These are phyloP conservation scores for Camellia lanceoleosa DNA, from an alignment of 148 eudicot genomes.

Conservation along the genomic window DNA sequence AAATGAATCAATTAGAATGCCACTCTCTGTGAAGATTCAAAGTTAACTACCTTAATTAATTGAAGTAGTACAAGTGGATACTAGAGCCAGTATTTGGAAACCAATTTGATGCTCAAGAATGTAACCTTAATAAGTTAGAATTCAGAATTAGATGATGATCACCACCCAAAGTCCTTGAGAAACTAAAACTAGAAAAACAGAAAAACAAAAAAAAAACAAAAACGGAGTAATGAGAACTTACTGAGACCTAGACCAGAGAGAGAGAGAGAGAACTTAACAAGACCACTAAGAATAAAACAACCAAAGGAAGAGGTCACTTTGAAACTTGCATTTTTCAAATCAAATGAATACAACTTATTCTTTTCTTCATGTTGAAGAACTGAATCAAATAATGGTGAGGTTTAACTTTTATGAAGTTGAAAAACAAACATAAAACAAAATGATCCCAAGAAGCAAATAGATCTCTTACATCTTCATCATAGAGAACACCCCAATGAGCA, in stretches of 20 bases:
- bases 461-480: constrained; percentile 74
- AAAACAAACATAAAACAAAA: neutral
- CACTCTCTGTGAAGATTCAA: neutral
- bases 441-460: neutral
- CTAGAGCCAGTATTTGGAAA: neutral
- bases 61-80: neutral
- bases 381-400: neutral
- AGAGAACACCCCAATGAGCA: constrained; percentile 93
- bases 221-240: neutral
- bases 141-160: neutral
- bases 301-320: neutral
- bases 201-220: neutral
- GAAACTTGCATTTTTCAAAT: neutral
- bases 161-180: neutral
- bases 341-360: neutral
- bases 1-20: constrained; percentile 20
- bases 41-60: neutral
- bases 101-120: neutral
- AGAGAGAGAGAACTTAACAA: neutral
- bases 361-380: neutral
- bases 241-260: neutral
- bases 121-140: neutral
- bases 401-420: neutral
- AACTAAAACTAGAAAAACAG: neutral
- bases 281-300: neutral